A percentile compares a stretch with the other conserved stretches of the same genome.
These are phyloP conservation scores for Cucumis melo DNA, from an alignment of 306 rosid genomes.

Conservation along the genomic window DNA sequence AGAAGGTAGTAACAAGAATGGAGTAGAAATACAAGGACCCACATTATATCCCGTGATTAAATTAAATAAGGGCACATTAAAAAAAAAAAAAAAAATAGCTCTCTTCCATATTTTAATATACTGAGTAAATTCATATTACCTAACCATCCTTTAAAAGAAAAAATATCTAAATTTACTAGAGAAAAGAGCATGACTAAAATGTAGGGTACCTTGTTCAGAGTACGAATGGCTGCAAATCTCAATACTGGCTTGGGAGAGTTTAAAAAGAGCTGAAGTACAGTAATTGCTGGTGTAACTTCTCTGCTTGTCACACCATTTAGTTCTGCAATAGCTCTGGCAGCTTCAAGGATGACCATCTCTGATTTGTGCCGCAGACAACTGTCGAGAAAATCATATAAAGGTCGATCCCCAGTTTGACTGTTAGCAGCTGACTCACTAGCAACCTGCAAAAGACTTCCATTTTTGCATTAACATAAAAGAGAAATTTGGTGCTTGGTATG, in stretches of 20 bases:
- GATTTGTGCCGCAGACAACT: constrained; percentile 96
- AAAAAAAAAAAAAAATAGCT: not conserved
- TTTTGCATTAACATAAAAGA: constrained; percentile 5
- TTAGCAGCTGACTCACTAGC: constrained; percentile 67
- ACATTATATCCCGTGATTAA: not conserved
- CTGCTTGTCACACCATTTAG: constrained; percentile 81
- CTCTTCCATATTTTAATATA: not conserved
- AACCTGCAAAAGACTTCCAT: constrained; percentile 37
- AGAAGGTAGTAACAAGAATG: not conserved
- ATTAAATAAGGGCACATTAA: not conserved
- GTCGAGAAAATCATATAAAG: constrained; percentile 90
- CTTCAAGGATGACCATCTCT: constrained; percentile 97
- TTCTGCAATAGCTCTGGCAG: constrained; percentile 94
- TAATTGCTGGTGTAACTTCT: constrained; percentile 90
- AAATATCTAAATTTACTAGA: not conserved
- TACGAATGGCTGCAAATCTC: constrained; percentile 98
- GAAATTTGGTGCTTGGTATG: not conserved
- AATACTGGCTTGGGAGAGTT: constrained; percentile 96
- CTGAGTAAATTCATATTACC: not conserved
- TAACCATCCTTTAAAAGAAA: not conserved
- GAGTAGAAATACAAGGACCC: not conserved
- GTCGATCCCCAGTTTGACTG: constrained; percentile 80
- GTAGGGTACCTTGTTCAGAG: constrained; percentile 67
- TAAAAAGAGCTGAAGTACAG: constrained; percentile 96
- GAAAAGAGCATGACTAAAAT: not conserved